Conservation (phyloP, 306 rosid species). For the Abrus precatorius region DNA sequence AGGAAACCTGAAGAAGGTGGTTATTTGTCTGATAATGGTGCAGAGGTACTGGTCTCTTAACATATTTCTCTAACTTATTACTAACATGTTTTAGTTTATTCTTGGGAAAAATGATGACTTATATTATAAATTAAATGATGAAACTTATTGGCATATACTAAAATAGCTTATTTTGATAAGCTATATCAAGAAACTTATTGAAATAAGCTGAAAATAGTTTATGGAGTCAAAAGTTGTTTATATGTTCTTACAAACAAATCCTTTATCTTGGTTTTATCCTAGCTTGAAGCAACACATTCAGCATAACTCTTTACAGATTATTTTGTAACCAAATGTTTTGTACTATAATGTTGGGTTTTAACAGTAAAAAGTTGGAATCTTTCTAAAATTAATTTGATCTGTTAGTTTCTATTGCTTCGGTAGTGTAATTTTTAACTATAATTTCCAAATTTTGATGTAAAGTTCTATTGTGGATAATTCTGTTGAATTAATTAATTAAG, state of each 20-base stretch:
- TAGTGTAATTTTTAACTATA: not conserved
- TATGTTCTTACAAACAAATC: too few species aligned
- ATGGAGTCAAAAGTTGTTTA: too few species aligned
- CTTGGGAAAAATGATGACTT: too few species aligned
- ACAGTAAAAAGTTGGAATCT: not conserved
- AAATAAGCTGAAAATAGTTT: too few species aligned
- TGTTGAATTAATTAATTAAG: not conserved
- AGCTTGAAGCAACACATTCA: not conserved
- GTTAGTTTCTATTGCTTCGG: not conserved
- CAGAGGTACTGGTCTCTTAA: constrained; percentile 64
- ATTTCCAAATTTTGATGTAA: not conserved
- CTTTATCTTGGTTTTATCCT: not conserved
- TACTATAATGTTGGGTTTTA: constrained; percentile 4
- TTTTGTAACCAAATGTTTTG: not conserved
- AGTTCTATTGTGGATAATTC: not conserved
- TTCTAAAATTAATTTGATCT: constrained; percentile 7
- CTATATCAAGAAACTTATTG: too few species aligned
- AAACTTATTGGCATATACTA: too few species aligned
- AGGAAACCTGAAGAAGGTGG: constrained; percentile 86
- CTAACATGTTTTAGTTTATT: not conserved
- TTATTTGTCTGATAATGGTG: constrained; percentile 77
- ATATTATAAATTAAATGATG: too few species aligned
- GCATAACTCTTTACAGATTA: not conserved
- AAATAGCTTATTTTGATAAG: too few species aligned
- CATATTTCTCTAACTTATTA: not conserved